Base-by-base conservation (phyloP, 495 filamentous ascomycete species). In the Hypoxylon subgilvum region DNA sequence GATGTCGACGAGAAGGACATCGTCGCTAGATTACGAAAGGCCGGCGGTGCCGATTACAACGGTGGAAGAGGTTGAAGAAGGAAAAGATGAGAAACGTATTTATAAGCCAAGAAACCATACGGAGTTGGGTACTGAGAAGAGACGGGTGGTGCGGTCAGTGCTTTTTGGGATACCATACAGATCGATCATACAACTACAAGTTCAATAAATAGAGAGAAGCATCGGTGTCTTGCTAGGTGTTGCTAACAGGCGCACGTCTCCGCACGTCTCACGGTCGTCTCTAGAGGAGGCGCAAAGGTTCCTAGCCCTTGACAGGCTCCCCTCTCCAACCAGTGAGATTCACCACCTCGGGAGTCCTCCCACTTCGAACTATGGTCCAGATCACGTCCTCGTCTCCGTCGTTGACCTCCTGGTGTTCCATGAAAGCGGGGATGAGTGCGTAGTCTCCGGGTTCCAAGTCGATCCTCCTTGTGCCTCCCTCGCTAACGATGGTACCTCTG, bases 41-140 rank as follows among this genome's bases (percentile, higher is more conserved):
- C 82, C 0, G 82, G 82, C 19, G 82, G 82, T 16, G 82, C 82
- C 2, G 82, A 85, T 68, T 85, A 84, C 70, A 82, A 84, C 55
- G 81, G 81, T 3, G 81, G 81, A 28, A 68, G 81, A 40, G 81
- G 81, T 27, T 65, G 28, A 45, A 28, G 25, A 18, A 25, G 28
- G 42, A 28, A 32, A 18, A 25, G 1, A 30, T 22, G 34, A 28
- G 18, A 31, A 32, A 32, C 23, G 18, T 28, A 32, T 14, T 12
- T 5, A 4, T 6, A 3, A 34, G 9, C 2, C 18, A 39, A 9
- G n/a, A 31, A 25, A 41, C 39, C 31, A 25, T 19, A 35, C 31
- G n/a, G 52, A 16, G 36, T 40, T 52, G 27, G 28, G 36, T 44
- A 38, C 16, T 23, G 23, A 18, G 43, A 12, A 28, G 31, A 13